A percentile compares a stretch with the other conserved stretches of the same genome.
These are phyloP conservation scores for Melanomma pulvis-pyrius DNA, from an alignment of 495 filamentous ascomycete genomes.

Conservation along the genomic window DNA sequence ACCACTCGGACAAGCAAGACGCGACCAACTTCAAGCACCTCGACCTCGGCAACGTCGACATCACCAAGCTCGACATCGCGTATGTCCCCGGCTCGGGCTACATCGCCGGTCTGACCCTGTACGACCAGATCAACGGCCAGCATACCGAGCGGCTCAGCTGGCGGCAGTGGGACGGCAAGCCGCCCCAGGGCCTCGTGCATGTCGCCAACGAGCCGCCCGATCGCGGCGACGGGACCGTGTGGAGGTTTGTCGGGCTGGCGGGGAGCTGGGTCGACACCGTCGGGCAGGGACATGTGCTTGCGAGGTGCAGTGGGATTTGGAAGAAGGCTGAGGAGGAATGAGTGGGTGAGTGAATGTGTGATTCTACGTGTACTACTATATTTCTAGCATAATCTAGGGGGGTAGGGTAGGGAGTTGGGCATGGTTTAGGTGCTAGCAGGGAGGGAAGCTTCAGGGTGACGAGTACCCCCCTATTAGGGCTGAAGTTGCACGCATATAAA, in stretches of 20 bases:
- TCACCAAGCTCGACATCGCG: constrained; percentile 34
- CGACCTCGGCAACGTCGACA: constrained; percentile 30
- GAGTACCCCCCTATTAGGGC: too few relatives aligned
- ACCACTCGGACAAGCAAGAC: constrained; percentile 17
- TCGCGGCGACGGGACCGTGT: constrained; percentile 34
- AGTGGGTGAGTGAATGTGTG: too few relatives aligned
- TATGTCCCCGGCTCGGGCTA: constrained; percentile 32
- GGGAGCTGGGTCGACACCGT: constrained; percentile 25
- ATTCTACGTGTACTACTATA: too few relatives aligned
- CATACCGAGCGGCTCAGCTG: constrained; percentile 26
- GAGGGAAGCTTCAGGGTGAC: too few relatives aligned
- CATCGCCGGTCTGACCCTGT: constrained; percentile 34
- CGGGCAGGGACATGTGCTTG: constrained; percentile 24
- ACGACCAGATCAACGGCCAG: constrained; percentile 27
- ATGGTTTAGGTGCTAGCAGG: too few relatives aligned
- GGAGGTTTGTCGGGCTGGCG: constrained; percentile 33
- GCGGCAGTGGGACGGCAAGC: constrained; percentile 36
- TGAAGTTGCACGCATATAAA: too few relatives aligned
- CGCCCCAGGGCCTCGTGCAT: constrained; percentile 29
- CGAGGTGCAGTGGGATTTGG: constrained; percentile 31
- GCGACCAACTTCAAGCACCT: constrained; percentile 13
- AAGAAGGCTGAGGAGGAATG: constrained; percentile 25
- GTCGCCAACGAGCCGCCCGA: constrained; percentile 32
- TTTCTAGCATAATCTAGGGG: too few relatives aligned
- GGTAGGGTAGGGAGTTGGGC: too few relatives aligned